Percentiles rank a stretch among this genome's conserved stretches.
phyloP scores from a whole-genome alignment of 1,284 basidiomycete species.

The Meira miltonrushii region DNA sequence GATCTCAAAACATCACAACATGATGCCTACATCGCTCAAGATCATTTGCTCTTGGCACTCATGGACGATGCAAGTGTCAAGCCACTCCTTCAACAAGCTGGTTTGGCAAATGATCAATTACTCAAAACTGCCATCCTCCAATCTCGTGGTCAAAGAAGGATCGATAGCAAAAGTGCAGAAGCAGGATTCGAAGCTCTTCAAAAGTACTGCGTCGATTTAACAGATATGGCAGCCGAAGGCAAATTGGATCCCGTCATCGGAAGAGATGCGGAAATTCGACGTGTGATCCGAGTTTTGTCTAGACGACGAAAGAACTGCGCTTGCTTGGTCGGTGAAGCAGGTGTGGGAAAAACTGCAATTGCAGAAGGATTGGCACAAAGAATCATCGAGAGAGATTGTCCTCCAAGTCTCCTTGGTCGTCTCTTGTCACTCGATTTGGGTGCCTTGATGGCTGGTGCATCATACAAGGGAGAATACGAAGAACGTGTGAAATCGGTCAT shows the following conservation, averaged over 20 bases:
- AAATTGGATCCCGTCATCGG: slow-evolving; percentile 62
- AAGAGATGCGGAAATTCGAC: slow-evolving; percentile 47
- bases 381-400: slow-evolving; percentile 90
- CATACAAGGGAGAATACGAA: slow-evolving; percentile 96
- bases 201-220: slow-evolving; percentile 55
- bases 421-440: slow-evolving; percentile 76
- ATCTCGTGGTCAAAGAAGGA: slow-evolving; percentile 70
- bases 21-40: slow-evolving; percentile 88
- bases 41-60: slow-evolving; percentile 71
- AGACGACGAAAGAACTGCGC: slow-evolving; percentile 80
- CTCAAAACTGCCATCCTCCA: slow-evolving; percentile 76
- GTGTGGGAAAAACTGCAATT: slow-evolving; percentile 62
- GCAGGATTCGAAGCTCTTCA: slow-evolving; percentile 50
- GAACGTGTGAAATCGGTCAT: slow-evolving; percentile 91
- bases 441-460: slow-evolving; percentile 89
- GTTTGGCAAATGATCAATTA: slow-evolving; percentile 64
- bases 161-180: slow-evolving; percentile 69
- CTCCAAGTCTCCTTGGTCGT: slow-evolving; percentile 65
- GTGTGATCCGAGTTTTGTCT: slow-evolving; percentile 50
- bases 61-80: slow-evolving; percentile 67
- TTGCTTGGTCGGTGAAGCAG: slow-evolving; percentile 68
- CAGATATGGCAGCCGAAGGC: slow-evolving; percentile 59
- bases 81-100: slow-evolving; percentile 67
- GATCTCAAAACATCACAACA: slow-evolving; percentile 56
- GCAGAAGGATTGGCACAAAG: slow-evolving; percentile 94